Evolutionary conservation across 106 monocot genomes (phyloP).

Genomic region (Allium cepa): DNA sequence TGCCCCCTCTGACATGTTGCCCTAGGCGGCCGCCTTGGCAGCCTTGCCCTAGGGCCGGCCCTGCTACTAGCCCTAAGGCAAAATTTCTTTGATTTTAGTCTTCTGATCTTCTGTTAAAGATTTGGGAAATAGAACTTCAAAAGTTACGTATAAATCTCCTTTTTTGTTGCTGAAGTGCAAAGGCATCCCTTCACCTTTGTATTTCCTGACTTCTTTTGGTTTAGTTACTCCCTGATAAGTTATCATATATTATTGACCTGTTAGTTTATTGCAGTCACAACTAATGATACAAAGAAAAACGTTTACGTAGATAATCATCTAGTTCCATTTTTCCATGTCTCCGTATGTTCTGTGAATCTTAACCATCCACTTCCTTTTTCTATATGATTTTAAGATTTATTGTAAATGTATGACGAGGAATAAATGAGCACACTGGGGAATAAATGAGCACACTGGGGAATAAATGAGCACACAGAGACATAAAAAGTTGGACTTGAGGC

Average conservation of each 20-base stretch:
- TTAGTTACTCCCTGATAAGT: slow-evolving; percentile 65
- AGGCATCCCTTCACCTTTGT: slow-evolving; percentile 99
- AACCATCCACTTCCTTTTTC: too few relatives aligned
- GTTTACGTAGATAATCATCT: too few relatives aligned
- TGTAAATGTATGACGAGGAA: neutral
- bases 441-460: neutral
- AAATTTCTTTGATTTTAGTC: slow-evolving; percentile 62
- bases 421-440: neutral
- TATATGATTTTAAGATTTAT: neutral
- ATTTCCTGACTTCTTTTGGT: slow-evolving; percentile 79
- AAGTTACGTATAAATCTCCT: slow-evolving; percentile 70
- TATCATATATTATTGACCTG: neutral
- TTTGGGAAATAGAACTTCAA: slow-evolving; percentile 75
- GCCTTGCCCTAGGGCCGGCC: too few relatives aligned
- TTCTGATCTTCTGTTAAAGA: slow-evolving; percentile 85
- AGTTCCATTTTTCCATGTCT: too few relatives aligned
- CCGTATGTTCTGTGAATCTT: too few relatives aligned
- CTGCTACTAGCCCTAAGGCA: slow-evolving; percentile 21
- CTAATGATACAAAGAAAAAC: neutral
- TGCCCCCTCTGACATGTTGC: too few relatives aligned
- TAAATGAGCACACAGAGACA: neutral
- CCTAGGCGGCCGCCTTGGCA: too few relatives aligned
- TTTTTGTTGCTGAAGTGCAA: slow-evolving; percentile 69
- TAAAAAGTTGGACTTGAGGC: too few relatives aligned
- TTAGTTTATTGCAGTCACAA: neutral